phyloP scores from a whole-genome alignment of 1,139 yeast genomes.

The Lodderomyces parapsilosis region DNA sequence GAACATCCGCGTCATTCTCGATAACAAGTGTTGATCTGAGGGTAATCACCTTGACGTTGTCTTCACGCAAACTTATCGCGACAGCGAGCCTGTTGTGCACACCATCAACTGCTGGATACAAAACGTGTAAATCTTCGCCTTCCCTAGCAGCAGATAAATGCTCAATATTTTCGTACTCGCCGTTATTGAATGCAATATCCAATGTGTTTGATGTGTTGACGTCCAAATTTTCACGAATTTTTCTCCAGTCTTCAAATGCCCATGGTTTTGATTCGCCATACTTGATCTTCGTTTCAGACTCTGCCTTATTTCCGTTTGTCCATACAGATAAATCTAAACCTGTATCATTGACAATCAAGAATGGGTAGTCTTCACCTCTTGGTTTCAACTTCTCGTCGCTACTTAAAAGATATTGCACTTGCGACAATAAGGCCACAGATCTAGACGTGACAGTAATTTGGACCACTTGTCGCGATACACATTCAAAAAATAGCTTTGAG shows the following conservation, averaged over 20 bases:
- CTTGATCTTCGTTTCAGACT: constrained; percentile 32
- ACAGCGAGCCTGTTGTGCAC: constrained; percentile 76
- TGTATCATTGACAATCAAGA: constrained; percentile 77
- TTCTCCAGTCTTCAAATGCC: constrained; percentile 95
- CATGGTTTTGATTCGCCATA: constrained; percentile 64
- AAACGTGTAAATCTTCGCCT: constrained; percentile 74
- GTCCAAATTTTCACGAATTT: constrained; percentile 75
- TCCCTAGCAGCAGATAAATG: constrained; percentile 72
- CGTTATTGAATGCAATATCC: constrained; percentile 57
- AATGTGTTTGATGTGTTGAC: constrained; percentile 63
- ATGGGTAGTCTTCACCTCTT: constrained; percentile 83
- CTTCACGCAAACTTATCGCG: constrained; percentile 66
- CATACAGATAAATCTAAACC: constrained; percentile 79
- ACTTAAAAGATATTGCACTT: constrained; percentile 57
- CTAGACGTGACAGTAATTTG: constrained; percentile 83
- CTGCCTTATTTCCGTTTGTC: constrained; percentile 42
- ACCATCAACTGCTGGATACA: constrained; percentile 61
- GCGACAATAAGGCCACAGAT: constrained; percentile 74
- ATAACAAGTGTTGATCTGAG: constrained; percentile 74
- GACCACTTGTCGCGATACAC: constrained; percentile 72
- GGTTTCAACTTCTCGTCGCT: constrained; percentile 56
- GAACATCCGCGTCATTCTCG: constrained; percentile 68
- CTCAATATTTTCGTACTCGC: constrained; percentile 53
- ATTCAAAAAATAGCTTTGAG: constrained; percentile 52
- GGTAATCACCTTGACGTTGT: constrained; percentile 73